Base-by-base conservation (phyloP, 495 filamentous ascomycete genomes). In the Penicillium bialowiezense region DNA sequence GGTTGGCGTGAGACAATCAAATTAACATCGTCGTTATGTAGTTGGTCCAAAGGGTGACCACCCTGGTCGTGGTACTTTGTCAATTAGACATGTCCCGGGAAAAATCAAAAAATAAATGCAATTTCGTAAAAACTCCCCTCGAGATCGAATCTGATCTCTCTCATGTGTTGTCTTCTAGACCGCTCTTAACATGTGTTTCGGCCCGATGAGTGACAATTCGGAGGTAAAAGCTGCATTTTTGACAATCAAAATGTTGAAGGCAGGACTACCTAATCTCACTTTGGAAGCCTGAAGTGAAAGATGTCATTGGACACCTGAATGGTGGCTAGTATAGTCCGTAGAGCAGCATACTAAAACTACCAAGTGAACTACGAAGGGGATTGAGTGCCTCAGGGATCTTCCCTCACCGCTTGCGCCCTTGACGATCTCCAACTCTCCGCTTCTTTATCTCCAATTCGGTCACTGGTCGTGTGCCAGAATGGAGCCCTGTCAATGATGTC, bases 401-500 rank as follows among this genome's bases (percentile, higher is more conserved):
- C 37, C 44, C 38, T 58, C 54, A 57, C 58, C 58, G 57, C 54
- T 59, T 56, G 52, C 36, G 41, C 40, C 44, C 18, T 38, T 44
- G 31, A 31, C n/a, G 38, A 34, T 49, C 60, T 53, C 41, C 34
- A 46, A 37, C 44, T 39, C 45, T 34, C 56, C 46, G 28, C 36
- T 43, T 48, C 44, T 47, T 57, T 58, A 46, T 38, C 31, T 41
- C 31, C 43, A 46, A 53, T 65, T 41, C 36, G 42, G 53, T 50
- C 54, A 54, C 52, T 60, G 59, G 51, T 64, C 61, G 58, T 59
- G 58, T 64, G 59, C 55, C 55, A 44, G 40, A 46, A 62, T 62
- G 59, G 59, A 62, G 49, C 28, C 20, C 52, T 52, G 43, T 54
- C 49, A 60, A 58, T 50, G 58, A 80, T 76, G 71, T 71, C 76